Evolutionary conservation across 2,329 filamentous ascomycete genomes (phyloP).

Genomic region (Pyrenophora teres): DNA sequence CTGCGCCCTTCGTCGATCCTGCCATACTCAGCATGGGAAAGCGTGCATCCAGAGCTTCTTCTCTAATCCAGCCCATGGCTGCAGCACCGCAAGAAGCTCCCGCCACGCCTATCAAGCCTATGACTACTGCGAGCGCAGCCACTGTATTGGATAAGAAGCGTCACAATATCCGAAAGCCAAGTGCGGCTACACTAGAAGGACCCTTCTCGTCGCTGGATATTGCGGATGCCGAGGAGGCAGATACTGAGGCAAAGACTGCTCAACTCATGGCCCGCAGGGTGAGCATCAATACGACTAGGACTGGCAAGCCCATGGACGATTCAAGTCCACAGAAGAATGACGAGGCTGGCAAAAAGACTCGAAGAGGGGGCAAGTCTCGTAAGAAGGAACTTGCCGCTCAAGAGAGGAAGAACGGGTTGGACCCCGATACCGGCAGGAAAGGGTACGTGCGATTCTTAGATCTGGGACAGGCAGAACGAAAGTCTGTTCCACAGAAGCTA

Average conservation of each 20-base stretch:
- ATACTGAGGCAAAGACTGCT: constrained; percentile 40
- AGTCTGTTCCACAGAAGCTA: constrained; percentile 8
- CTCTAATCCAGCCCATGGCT: constrained; percentile 23
- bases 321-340: constrained; percentile 36
- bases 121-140: constrained; percentile 41
- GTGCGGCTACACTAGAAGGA: constrained; percentile 46
- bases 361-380: constrained; percentile 51
- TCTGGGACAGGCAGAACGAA: constrained; percentile 4
- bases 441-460: constrained; percentile 39
- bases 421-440: constrained; percentile 39
- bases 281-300: constrained; percentile 49
- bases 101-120: constrained; percentile 51
- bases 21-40: constrained; percentile 74
- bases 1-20: constrained; percentile 70
- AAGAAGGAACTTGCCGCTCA: constrained; percentile 53
- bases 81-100: constrained; percentile 45
- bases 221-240: constrained; percentile 46
- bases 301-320: constrained; percentile 49
- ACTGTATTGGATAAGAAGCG: constrained; percentile 43
- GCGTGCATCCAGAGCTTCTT: constrained; percentile 35
- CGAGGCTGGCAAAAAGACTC: constrained; percentile 53
- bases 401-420: constrained; percentile 39
- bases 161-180: constrained; percentile 40
- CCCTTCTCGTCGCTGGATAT: constrained; percentile 49
- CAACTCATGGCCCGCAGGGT: constrained; percentile 36